phyloP scores from a whole-genome alignment of 805 yeast genomes.

The Suhomyces vadensis region DNA sequence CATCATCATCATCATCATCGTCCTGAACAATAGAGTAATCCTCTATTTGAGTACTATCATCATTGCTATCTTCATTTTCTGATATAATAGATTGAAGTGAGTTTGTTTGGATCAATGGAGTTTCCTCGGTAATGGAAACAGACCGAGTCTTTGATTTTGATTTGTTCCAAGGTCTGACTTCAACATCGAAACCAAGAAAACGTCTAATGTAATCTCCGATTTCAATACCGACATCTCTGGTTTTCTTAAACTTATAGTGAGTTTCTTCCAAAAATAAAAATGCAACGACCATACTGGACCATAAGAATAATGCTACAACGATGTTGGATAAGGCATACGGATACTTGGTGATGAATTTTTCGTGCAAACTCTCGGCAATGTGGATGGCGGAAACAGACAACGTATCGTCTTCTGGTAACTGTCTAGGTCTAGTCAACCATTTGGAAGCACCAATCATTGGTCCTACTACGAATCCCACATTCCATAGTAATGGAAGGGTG shows the following conservation, averaged over 20 bases:
- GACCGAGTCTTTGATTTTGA: not conserved
- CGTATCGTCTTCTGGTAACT: conserved; percentile 6
- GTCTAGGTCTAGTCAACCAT: conserved; percentile 48
- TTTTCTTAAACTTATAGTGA: conserved; percentile 23
- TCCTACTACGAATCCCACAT: conserved; percentile 60
- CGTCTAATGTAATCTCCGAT: conserved; percentile 35
- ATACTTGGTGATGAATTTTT: conserved; percentile 27
- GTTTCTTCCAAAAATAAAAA: conserved; percentile 42
- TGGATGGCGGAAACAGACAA: not conserved
- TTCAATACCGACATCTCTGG: conserved; percentile 34
- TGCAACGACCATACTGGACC: conserved; percentile 29
- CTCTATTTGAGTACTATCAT: not conserved
- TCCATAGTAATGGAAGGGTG: conserved; percentile 61
- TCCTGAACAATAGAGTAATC: not conserved
- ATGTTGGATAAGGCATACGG: conserved; percentile 44
- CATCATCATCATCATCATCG: not conserved
- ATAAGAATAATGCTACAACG: conserved; percentile 30
- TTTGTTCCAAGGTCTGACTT: conserved; percentile 32
- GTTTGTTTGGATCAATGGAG: conserved; percentile 5
- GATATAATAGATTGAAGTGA: not conserved
- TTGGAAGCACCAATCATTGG: conserved; percentile 58
- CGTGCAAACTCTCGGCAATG: conserved; percentile 16
- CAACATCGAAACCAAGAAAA: conserved; percentile 26
- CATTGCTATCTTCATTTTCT: not conserved
- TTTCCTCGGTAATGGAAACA: not conserved